Conservation (phyloP, 345 rosid species). For the Eucalyptus brandiana region DNA sequence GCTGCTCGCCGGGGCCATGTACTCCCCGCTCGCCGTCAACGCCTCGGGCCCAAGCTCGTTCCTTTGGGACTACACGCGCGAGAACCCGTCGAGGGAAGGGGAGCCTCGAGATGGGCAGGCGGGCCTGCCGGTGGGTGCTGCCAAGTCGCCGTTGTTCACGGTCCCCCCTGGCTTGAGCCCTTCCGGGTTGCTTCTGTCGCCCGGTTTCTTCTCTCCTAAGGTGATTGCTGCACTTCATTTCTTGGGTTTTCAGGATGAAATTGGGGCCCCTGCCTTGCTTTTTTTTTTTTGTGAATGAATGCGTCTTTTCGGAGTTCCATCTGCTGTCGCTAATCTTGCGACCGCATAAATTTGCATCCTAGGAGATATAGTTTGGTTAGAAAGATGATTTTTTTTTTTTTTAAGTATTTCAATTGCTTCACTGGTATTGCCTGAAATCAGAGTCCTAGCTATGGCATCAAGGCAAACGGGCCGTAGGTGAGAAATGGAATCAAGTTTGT, state of each 20-base stretch:
- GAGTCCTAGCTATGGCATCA: background rate
- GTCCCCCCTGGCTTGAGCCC: conserved; percentile 92
- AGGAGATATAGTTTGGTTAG: background rate
- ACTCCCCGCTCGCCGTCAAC: conserved; percentile 1
- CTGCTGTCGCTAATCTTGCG: background rate
- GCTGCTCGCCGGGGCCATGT: conserved; percentile 84
- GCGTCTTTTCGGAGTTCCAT: background rate
- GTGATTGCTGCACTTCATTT: background rate
- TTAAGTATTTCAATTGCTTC: background rate
- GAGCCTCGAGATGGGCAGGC: conserved; percentile 23
- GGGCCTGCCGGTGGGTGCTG: conserved; percentile 22
- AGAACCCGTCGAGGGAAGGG: conserved; percentile 3
- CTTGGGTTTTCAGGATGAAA: background rate
- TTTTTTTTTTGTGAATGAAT: background rate
- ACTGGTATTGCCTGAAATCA: background rate
- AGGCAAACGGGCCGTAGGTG: background rate
- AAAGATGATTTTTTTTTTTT: background rate
- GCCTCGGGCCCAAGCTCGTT: background rate
- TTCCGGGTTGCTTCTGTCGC: conserved; percentile 74
- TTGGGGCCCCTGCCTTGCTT: background rate
- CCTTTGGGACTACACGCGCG: background rate
- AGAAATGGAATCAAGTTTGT: background rate
- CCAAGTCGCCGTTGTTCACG: conserved; percentile 47
- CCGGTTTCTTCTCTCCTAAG: conserved; percentile 67
- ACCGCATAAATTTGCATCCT: background rate